Base-by-base conservation (phyloP, 495 filamentous ascomycete genomes). In the Extremus antarcticus region DNA sequence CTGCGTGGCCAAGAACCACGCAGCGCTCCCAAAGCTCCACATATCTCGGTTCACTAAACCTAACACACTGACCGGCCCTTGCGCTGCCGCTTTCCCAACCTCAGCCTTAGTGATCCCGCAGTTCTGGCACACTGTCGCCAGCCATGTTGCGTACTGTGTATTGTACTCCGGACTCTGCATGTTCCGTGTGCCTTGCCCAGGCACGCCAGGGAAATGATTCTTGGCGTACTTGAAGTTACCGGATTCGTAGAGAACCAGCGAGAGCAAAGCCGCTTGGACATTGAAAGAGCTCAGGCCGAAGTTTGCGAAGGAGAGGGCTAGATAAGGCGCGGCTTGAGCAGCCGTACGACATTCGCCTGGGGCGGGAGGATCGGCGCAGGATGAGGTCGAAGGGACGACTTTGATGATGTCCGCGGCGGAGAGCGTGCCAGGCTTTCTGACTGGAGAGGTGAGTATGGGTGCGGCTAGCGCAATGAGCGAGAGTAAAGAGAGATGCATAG, bases 161-260 rank as follows among this genome's bases (percentile, higher is more conserved):
- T 87, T 83, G 71, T 66, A 85, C 9, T 67, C 51, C 16, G 75
- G 68, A 53, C 70, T 75, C 74, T 87, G 83, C 87, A 92, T 90
- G 66, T 88, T 88, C 21, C 83, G 76, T 0, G 87, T 94, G 19
- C 89, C 89, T 65, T 95, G 86, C 0, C 87, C 89, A 0, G 58
- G 76, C 35, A 52, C 66, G 32, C 2, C 80, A 76, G 4, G 86
- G 51, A 38, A 61, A 53, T 66, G 59, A 52, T 67, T 65, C 23
- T 50, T 60, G 55, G 63, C 56, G 65, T 66, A 68, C 38, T 66
- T 54, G 59, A 70, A 68, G 63, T 86, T 76, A 35, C 51, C 78
- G 20, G 74, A 79, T 67, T 95, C 89, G 66, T 80, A 80, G 64
- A 24, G 66, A 69, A 70, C 66, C 38, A 69, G 54, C 24, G 66